Evolutionary conservation across 2,329 filamentous ascomycete species (phyloP), one percentile per base, ranked within the genome.

Genomic region (Colletotrichum chrysophilum): DNA sequence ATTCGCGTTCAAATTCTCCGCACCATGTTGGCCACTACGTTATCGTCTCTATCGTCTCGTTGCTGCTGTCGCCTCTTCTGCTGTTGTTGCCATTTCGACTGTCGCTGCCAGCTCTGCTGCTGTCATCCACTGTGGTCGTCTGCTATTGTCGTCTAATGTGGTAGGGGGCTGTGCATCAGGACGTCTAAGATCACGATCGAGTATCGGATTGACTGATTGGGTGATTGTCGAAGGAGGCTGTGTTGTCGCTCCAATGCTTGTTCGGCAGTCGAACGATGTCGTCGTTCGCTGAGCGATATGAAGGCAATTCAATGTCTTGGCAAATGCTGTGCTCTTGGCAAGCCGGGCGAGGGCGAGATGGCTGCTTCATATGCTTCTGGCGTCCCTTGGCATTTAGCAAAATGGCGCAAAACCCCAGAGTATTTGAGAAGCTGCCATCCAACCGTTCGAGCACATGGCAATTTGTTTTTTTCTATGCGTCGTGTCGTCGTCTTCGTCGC

Each of bases 341-440:
- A 18, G 32, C 24, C 64, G 71, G 43, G 58, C 58, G 60, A 70
- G 48, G 36, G 43, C n/a, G 43, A 52, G 43, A 48, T 58, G 26
- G 32, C 66, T 36, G 55, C 66, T 74, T 70, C 71, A 71, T 74
- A 74, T 66, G 66, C 60, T 70, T 52, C 18, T 52, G 55, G 36
- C 18, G 48, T 13, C 18, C 21, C 71, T 74, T 61, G 71, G 71
- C 71, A 18, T 18, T 7, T 9, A 43, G 26, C 12, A 56, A 70
- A 74, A 70, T 74, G 28, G 34, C 60, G 66, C 66, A 71, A 24
- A 52, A 16, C 32, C 48, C 5, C 10, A 61, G 13, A 21, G 12
- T 30, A 48, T 32, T 65, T 70, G 34, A 58, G 8, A 8, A 21
- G 21, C 32, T 34, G 34, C 48, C n/a, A 70, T 34, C 71, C 66